Evolutionary conservation across 768 basidiomycete genomes (phyloP).

Genomic region (Polyporus arcularius): DNA sequence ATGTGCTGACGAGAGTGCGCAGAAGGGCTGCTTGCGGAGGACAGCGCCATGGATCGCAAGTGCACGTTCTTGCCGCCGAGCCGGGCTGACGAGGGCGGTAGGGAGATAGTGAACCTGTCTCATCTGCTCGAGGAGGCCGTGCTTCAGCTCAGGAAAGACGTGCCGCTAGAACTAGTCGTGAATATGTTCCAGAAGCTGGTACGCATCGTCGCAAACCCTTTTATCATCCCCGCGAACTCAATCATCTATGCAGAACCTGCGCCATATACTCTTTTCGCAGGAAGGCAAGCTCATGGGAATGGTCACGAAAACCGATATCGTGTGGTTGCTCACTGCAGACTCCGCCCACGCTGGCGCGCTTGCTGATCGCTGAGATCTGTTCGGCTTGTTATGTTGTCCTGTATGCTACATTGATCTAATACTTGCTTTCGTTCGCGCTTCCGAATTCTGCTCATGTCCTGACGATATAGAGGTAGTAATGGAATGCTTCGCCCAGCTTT

Average conservation of each 20-base stretch:
- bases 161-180: slow-evolving; percentile 70
- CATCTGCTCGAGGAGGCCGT: slow-evolving; percentile 46
- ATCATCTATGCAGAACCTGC: slow-evolving; percentile 50
- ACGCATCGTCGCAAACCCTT: background rate
- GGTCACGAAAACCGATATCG: slow-evolving; percentile 70
- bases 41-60: slow-evolving; percentile 14
- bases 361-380: background rate
- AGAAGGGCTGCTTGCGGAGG: slow-evolving; percentile 29
- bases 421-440: too few relatives aligned
- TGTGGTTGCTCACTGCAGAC: slow-evolving; percentile 56
- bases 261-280: slow-evolving; percentile 67
- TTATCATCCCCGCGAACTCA: slow-evolving; percentile 7
- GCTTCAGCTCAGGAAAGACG: slow-evolving; percentile 65
- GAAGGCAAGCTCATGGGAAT: slow-evolving; percentile 61
- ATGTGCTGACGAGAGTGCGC: background rate
- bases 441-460: slow-evolving; percentile 25
- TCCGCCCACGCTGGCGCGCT: slow-evolving; percentile 51
- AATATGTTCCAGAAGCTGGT: slow-evolving; percentile 77
- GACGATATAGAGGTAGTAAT: slow-evolving; percentile 79
- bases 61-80: slow-evolving; percentile 24
- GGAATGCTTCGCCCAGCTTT: slow-evolving; percentile 77
- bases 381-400: too few relatives aligned
- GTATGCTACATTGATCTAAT: too few relatives aligned
- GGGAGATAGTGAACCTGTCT: slow-evolving; percentile 33
- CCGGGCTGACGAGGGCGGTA: slow-evolving; percentile 1